Evolutionary conservation across 2,329 filamentous ascomycete species (phyloP).

Genomic region (Fusarium staphyleae): DNA sequence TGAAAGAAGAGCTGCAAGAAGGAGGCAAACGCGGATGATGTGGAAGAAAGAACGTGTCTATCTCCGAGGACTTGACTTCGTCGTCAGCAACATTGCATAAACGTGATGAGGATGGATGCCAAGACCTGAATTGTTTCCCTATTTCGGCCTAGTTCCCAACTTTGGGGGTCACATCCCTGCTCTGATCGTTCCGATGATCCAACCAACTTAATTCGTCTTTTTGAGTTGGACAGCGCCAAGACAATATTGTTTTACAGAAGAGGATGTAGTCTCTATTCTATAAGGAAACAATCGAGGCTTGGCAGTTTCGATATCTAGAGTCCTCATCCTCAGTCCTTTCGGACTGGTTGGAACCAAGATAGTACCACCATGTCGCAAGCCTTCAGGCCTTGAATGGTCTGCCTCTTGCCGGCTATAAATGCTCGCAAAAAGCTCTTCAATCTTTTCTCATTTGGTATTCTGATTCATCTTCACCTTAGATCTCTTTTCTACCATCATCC

Average conservation of each 20-base stretch:
- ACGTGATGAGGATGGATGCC: neutral
- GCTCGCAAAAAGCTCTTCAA: neutral
- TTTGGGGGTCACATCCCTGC: neutral
- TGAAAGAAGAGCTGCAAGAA: neutral
- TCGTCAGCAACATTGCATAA: conserved; percentile 4
- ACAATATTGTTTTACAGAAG: conserved; percentile 1
- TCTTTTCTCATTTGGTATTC: neutral
- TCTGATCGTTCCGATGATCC: neutral
- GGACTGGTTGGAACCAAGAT: neutral
- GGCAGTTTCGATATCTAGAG: neutral
- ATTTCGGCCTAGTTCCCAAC: neutral
- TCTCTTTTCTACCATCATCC: neutral
- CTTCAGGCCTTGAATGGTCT: neutral
- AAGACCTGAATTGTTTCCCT: conserved; percentile 2
- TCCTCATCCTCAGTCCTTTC: neutral
- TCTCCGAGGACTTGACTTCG: neutral
- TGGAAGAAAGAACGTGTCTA: neutral
- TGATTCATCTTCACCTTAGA: neutral
- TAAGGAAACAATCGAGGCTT: neutral
- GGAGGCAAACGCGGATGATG: neutral
- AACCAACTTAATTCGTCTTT: neutral
- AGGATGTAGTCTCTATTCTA: neutral
- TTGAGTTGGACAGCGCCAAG: neutral
- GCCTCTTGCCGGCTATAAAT: neutral
- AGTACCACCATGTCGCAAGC: neutral